Evolutionary conservation across 23 red algal genomes (phyloP).

Genomic region (Agarophyton chilense): DNA sequence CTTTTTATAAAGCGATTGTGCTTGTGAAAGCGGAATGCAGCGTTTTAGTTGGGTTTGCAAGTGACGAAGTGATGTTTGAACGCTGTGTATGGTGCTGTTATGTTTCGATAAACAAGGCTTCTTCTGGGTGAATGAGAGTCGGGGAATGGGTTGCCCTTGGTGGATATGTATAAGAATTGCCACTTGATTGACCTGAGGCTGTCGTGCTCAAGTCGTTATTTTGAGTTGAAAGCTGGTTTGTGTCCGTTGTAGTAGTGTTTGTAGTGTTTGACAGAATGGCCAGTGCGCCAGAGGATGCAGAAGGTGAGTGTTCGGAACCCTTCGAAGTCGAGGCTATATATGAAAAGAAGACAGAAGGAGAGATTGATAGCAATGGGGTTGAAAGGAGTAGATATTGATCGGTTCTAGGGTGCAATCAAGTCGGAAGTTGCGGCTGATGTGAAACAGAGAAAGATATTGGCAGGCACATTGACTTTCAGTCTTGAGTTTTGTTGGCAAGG

Average conservation of each 20-base stretch:
- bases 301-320: neutral
- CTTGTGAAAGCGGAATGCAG: neutral
- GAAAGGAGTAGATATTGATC: slow-evolving; percentile 5
- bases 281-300: neutral
- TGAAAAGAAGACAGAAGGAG: neutral
- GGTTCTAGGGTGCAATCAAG: neutral
- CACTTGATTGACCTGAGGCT: neutral
- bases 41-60: neutral
- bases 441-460: neutral
- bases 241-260: neutral
- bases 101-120: neutral
- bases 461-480: neutral
- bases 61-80: neutral
- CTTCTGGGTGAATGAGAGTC: neutral
- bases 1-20: neutral
- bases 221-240: neutral
- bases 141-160: slow-evolving; percentile 2
- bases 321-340: slow-evolving; percentile 23
- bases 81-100: neutral
- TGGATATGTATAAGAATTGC: neutral
- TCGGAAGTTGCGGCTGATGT: neutral
- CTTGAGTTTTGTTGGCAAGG: slow-evolving; percentile 33
- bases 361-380: neutral
- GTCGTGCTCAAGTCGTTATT: neutral
- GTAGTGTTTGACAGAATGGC: neutral